Base-by-base conservation (phyloP, 768 basidiomycete species). In the Kwoniella mangroviensis region DNA sequence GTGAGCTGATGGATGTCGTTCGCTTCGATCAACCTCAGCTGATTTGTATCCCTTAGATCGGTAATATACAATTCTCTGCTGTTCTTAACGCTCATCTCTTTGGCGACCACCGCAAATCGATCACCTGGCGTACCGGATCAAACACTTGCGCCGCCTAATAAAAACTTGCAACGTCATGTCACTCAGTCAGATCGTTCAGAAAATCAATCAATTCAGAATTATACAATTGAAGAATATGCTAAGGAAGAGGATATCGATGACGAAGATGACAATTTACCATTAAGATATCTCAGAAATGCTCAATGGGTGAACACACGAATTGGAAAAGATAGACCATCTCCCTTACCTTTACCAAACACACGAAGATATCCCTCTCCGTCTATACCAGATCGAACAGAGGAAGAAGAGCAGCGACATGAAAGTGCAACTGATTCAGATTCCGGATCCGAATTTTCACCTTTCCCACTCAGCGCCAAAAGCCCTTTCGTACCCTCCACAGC, bases 81-180 rank as follows among this genome's bases (percentile, higher is more conserved):
- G 34, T 42, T 63, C 22, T 43, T 82, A 45, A 78, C 81, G 3
- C 21, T 75, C 0, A 26, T 79, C 0, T 79, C 77, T 0, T 73
- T 82, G 1, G 63, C 74, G 51, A 68, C 68, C n/a, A 74, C 79
- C 3, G 71, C 81, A 0, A 71, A 55, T 42, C 68, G 75, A n/a
- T 65, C 65, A 0, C 75, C 81, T 19, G 77, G 75, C 4, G 62
- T 60, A 28, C 78, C 78, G 1, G 73, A 77, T 61, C 76, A 64
- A 6, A 19, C 69, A 11, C 70, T 74, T 7, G 73, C 76, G 11
- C 76, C 75, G 7, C 21, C 51, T 21, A 40, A 45, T 2, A 54
- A 22, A 15, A n/a, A 54, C 0, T 10, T 22, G 24, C 21, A 4
- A 59, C 42, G 12, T 6, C 54, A 21, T 1, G 54, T 0, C 15